phyloP scores from a whole-genome alignment of 768 basidiomycete genomes.

The Tylopilus vinaceipallidus region DNA sequence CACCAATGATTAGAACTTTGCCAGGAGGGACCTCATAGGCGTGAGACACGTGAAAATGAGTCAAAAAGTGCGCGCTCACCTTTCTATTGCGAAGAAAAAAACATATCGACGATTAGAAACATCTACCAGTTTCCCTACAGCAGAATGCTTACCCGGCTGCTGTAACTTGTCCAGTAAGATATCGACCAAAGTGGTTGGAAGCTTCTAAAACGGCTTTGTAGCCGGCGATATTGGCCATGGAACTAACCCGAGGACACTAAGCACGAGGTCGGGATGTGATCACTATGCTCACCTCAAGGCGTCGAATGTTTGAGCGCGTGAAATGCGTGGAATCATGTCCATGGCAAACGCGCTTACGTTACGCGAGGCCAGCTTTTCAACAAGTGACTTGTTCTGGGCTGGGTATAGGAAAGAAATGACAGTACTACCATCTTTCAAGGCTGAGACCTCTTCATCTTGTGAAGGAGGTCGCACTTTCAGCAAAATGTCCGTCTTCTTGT shows the following conservation, averaged over 20 bases:
- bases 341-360: conserved; percentile 79
- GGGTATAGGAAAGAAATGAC: conserved; percentile 85
- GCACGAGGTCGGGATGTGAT: neutral
- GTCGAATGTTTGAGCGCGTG: conserved; percentile 87
- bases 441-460: conserved; percentile 55
- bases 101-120: too few species aligned
- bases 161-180: conserved; percentile 88
- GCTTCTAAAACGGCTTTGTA: conserved; percentile 92
- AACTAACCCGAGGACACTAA: conserved; percentile 41
- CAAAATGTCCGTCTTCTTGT: conserved; percentile 67
- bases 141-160: conserved; percentile 70
- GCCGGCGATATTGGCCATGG: conserved; percentile 94
- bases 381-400: conserved; percentile 71
- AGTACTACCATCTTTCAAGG: conserved; percentile 72
- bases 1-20: conserved; percentile 85
- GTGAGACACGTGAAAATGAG: conserved; percentile 17
- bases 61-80: conserved; percentile 27
- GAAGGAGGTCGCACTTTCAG: conserved; percentile 84
- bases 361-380: conserved; percentile 65
- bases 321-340: conserved; percentile 92
- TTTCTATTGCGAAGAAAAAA: conserved; percentile 35
- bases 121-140: conserved; percentile 1
- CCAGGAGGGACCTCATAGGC: conserved; percentile 70
- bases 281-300: conserved; percentile 61
- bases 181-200: conserved; percentile 85